Base-by-base conservation (phyloP, 768 basidiomycete species). In the Trametes cinnabarina region DNA sequence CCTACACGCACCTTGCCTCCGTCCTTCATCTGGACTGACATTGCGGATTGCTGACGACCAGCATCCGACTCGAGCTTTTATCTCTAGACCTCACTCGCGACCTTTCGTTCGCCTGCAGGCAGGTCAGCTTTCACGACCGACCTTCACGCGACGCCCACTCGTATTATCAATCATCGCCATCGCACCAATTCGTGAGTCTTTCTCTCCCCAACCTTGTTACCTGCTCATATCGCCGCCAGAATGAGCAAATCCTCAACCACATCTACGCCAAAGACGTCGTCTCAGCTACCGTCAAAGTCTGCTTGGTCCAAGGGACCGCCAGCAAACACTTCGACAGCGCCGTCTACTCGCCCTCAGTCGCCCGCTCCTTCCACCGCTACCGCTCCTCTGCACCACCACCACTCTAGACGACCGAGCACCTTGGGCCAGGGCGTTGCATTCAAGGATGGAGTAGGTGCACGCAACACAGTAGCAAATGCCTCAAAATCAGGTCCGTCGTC, bases 221-320 rank as follows among this genome's bases (percentile, higher is more conserved):
- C 26, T n/a, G n/a, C 52, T 65, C 47, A 55, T 43, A 41, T 12
- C 37, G 40, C n/a, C 39, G 30, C 9, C 64, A 92, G 90, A 92
- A 95, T 95, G 93, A 95, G 90, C 90, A 94, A 88, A 87, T 84
- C 83, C 77, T 85, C 89, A 66, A 82, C 87, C 74, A 79, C 83
- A 74, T 77, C 88, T 74, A 78, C 77, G 78, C 73, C 82, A 77
- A 87, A 87, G 84, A 86, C 77, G 79, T 81, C 82, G 75, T 73
- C 84, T 77, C 84, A 79, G 82, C 85, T 87, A 77, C 76, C 87
- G 72, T 72, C 80, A 79, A 84, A 85, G 81, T 92, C 92, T 76
- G 92, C 91, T 80, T 96, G 93, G 93, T 78, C 89, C 76, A 88
- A 76, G 81, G 92, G 92, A 73, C 92, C 92, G 50, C 92, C 93